Evolutionary conservation across 2,329 filamentous ascomycete species (phyloP).

Genomic region (Nigrospora oryzae): DNA sequence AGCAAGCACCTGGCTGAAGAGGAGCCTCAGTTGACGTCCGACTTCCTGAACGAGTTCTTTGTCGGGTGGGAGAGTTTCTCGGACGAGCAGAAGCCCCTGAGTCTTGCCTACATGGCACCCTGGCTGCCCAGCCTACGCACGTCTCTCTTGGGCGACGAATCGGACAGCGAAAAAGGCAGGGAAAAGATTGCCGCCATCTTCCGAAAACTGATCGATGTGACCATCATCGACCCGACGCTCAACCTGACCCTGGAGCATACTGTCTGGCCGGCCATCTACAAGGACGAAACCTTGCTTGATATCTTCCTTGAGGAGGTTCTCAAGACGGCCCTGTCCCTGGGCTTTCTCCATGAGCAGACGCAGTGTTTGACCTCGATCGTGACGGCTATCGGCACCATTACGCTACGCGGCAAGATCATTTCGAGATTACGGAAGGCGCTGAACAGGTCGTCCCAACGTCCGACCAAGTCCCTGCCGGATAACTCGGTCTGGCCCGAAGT

Average conservation of each 20-base stretch:
- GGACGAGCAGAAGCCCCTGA: slow-evolving; percentile 57
- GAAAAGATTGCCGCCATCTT: slow-evolving; percentile 58
- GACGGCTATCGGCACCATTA: slow-evolving; percentile 55
- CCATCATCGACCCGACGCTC: slow-evolving; percentile 51
- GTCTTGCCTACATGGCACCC: slow-evolving; percentile 61
- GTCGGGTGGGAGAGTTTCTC: slow-evolving; percentile 64
- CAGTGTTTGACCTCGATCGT: slow-evolving; percentile 56
- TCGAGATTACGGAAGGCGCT: slow-evolving; percentile 58
- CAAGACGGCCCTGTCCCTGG: slow-evolving; percentile 51
- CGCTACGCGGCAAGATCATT: slow-evolving; percentile 56
- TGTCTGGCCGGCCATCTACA: slow-evolving; percentile 56
- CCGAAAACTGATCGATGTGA: slow-evolving; percentile 58
- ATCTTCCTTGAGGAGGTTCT: slow-evolving; percentile 60
- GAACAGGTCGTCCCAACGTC: slow-evolving; percentile 57
- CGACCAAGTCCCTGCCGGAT: slow-evolving; percentile 57
- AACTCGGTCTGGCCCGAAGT: slow-evolving; percentile 64
- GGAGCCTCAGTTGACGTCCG: slow-evolving; percentile 58
- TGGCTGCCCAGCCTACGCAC: slow-evolving; percentile 57
- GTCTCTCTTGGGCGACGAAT: slow-evolving; percentile 47
- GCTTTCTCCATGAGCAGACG: slow-evolving; percentile 48
- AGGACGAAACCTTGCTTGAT: slow-evolving; percentile 57
- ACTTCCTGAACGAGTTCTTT: slow-evolving; percentile 67
- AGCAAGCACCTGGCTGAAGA: slow-evolving; percentile 54
- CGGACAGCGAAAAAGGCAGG: slow-evolving; percentile 56
- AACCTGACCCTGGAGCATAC: slow-evolving; percentile 54